Percentiles rank a stretch among this genome's conserved stretches.
Conservation (phyloP, 129 eudicot species). For the Arctium minus region DNA sequence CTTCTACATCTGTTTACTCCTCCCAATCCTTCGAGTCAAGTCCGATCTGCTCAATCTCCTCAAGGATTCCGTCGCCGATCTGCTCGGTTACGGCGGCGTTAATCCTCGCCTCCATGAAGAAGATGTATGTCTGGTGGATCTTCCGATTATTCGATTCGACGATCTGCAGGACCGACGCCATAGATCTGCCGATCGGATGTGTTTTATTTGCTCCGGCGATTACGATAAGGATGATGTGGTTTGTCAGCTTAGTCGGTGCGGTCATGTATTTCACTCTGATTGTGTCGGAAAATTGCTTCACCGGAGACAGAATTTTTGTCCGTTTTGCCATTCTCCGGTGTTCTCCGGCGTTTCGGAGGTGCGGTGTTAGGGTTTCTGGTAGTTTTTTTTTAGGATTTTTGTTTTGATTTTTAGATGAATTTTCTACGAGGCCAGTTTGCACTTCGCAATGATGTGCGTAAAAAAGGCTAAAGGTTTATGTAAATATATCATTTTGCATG, state of each 20-base stretch:
- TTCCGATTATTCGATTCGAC: conserved; percentile 8
- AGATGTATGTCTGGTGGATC: not conserved
- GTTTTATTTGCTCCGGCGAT: conserved; percentile 16
- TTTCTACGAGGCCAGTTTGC: not conserved
- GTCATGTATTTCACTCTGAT: conserved; percentile 19
- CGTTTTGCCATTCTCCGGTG: conserved; percentile 10
- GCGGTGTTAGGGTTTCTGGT: not conserved
- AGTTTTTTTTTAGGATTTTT: not conserved
- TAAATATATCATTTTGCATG: not conserved
- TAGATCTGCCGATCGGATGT: conserved; percentile 16
- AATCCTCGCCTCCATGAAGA: not conserved
- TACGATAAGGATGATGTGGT: conserved; percentile 18
- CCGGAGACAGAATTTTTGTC: conserved; percentile 15
- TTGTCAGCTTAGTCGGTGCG: conserved; percentile 26
- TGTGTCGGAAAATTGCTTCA: conserved; percentile 29
- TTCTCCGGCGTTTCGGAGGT: conserved; percentile 3
- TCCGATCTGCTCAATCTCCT: not conserved
- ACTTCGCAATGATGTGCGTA: not conserved
- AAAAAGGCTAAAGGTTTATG: not conserved
- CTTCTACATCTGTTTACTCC: conserved; percentile 6
- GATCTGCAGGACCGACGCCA: not conserved
- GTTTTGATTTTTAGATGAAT: not conserved
- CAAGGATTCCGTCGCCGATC: not conserved
- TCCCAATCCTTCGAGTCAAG: not conserved
- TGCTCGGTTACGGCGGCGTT: not conserved